Conservation (phyloP, 176 grass and related monocot species). For the Triticum monococcum region DNA sequence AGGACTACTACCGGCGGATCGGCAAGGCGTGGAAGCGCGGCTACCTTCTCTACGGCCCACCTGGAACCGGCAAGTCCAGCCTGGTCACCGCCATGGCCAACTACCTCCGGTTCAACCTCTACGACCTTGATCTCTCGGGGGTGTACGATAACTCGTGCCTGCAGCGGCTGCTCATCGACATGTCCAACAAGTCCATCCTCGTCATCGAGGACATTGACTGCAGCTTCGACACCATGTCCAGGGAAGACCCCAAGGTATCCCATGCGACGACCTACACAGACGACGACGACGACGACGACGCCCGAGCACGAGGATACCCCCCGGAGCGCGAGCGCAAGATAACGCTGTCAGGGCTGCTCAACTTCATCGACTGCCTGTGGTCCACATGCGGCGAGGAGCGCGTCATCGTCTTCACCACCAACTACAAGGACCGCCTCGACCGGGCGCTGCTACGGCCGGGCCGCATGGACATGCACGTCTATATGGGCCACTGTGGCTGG, state of each 20-base stretch:
- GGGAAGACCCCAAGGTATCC: neutral
- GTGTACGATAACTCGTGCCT: neutral
- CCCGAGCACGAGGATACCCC: neutral
- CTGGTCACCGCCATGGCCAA: slow-evolving; percentile 42
- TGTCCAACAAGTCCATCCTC: slow-evolving; percentile 11
- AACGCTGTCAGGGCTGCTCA: slow-evolving; percentile 31
- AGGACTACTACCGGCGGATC: slow-evolving; percentile 26
- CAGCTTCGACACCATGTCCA: neutral
- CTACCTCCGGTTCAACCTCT: slow-evolving; percentile 31
- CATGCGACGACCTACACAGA: neutral
- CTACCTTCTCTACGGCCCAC: slow-evolving; percentile 21
- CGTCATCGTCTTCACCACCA: slow-evolving; percentile 86
- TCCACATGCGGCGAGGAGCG: slow-evolving; percentile 61
- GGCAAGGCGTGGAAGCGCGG: slow-evolving; percentile 6
- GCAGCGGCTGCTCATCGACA: slow-evolving; percentile 18
- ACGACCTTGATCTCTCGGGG: slow-evolving; percentile 30
- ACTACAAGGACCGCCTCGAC: slow-evolving; percentile 77
- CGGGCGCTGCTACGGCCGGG: slow-evolving; percentile 69
- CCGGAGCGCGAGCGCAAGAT: neutral
- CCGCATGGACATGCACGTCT: slow-evolving; percentile 73
- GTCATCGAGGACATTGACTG: slow-evolving; percentile 28
- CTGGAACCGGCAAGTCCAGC: slow-evolving; percentile 28
- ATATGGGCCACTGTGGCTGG: slow-evolving; percentile 45
- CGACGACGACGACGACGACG: neutral
- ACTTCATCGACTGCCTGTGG: slow-evolving; percentile 44